phyloP scores from a whole-genome alignment of 768 basidiomycete species.

The Leccinum pellstonianum region DNA sequence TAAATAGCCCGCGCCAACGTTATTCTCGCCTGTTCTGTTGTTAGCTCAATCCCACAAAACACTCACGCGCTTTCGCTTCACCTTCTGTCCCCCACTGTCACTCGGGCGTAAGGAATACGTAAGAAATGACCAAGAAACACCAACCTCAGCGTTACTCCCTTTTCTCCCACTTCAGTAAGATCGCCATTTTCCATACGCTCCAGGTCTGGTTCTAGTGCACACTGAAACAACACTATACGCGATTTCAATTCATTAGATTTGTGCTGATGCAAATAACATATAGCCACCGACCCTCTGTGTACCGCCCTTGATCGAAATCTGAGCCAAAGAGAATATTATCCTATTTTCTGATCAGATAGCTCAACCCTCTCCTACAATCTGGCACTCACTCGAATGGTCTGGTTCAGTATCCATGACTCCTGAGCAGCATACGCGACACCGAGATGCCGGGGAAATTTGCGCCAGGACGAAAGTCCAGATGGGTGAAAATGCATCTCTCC shows the following conservation, averaged over 20 bases:
- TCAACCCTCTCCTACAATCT: too few species aligned
- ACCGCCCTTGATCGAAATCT: slow-evolving; percentile 6
- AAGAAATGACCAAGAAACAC: background rate
- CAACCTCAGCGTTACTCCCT: slow-evolving; percentile 54
- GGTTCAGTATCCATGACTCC: slow-evolving; percentile 83
- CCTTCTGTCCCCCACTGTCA: slow-evolving; percentile 14
- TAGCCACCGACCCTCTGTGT: slow-evolving; percentile 1
- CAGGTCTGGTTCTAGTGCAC: slow-evolving; percentile 43
- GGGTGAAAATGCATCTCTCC: slow-evolving; percentile 65
- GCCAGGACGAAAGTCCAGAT: slow-evolving; percentile 54
- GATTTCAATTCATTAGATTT: background rate
- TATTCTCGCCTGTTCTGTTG: slow-evolving; percentile 40
- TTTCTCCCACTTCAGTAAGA: slow-evolving; percentile 68
- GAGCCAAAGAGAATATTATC: slow-evolving; percentile 13
- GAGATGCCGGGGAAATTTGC: slow-evolving; percentile 59
- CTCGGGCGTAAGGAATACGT: background rate
- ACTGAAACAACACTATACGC: slow-evolving; percentile 35
- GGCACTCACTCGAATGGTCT: slow-evolving; percentile 54
- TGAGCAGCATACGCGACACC: slow-evolving; percentile 82
- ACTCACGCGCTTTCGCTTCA: background rate
- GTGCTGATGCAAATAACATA: background rate
- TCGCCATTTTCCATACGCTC: slow-evolving; percentile 56
- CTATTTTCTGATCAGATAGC: background rate
- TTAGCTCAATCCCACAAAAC: background rate
- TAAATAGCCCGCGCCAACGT: slow-evolving; percentile 60